These are phyloP conservation scores for Posidonia australis DNA, from an alignment of 106 monocot genomes.

Conservation along the genomic window DNA sequence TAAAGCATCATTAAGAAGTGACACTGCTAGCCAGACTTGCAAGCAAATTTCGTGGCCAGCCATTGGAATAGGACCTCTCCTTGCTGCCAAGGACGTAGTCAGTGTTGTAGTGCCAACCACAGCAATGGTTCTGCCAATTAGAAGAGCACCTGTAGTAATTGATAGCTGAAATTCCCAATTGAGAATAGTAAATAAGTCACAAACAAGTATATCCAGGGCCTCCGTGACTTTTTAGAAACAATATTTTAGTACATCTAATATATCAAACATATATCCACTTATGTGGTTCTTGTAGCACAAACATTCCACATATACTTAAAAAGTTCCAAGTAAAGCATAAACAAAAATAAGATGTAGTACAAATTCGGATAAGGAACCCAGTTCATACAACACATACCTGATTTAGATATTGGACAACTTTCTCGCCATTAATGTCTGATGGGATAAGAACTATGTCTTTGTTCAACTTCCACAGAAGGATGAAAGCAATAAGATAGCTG, in stretches of 20 bases:
- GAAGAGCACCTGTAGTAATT: slow-evolving; percentile 53
- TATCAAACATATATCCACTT: too few relatives aligned
- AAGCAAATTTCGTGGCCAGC: slow-evolving; percentile 90
- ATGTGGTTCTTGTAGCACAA: too few relatives aligned
- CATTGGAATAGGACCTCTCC: slow-evolving; percentile 74
- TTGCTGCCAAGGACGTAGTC: slow-evolving; percentile 77
- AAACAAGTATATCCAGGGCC: background rate
- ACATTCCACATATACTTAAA: too few relatives aligned
- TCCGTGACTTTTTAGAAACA: background rate
- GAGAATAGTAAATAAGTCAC: background rate
- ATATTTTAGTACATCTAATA: too few relatives aligned
- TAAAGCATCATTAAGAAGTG: slow-evolving; percentile 87
- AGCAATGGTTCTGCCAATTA: slow-evolving; percentile 75
- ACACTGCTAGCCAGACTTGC: slow-evolving; percentile 88
- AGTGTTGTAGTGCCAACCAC: slow-evolving; percentile 73
- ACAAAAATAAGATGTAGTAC: too few relatives aligned
- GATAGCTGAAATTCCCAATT: slow-evolving; percentile 2
- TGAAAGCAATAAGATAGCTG: slow-evolving; percentile 76
- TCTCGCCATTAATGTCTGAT: slow-evolving; percentile 22
- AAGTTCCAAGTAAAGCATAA: too few relatives aligned
- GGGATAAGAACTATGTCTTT: slow-evolving; percentile 52
- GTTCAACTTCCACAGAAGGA: slow-evolving; percentile 73
- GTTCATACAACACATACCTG: slow-evolving; percentile 30
- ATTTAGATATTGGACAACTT: slow-evolving; percentile 61
- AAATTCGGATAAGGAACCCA: background rate